Evolutionary conservation across 345 rosid species (phyloP), one percentile per base, ranked within the genome.

Genomic region (Mallotus nudiflorus): DNA sequence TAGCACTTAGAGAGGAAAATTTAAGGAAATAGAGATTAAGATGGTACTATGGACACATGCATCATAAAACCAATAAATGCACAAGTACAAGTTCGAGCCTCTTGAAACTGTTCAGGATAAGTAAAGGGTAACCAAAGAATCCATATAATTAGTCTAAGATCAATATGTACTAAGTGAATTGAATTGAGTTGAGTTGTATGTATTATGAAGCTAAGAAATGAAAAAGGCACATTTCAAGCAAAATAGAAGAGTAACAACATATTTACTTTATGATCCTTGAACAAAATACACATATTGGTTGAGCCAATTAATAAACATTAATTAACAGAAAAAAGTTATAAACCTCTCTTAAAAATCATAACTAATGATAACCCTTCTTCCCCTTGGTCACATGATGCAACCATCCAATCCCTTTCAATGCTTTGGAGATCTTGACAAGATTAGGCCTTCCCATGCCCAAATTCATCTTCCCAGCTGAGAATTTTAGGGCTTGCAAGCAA

Each of bases 381-480:
- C 46, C 46, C 46, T 73, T 93, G 57, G 76, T 62, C 16, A 81
- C 85, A 77, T 81, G 84, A 76, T 91, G 93, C 80, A 90, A 71
- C 83, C 91, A 72, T 71, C 97, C 93, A 73, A 91, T 29, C 22
- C 97, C 97, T 79, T 84, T 86, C 51, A 95, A 72, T 29, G 96
- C 92, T 68, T 90, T 89, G 1, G 96, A 77, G 67, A 90, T 78
- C 83, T 82, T 90, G 6, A 85, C 68, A 57, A 94, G 87, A 70
- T 84, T 91, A 58, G 97, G 96, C 80, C 81, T 92, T 16, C 96
- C 84, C 88, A 88, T 88, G 56, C 97, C 97, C 75, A 94, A 35
- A 81, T 85, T 87, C 98, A 89, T 90, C 85, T 91, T 95, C 68
- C 96, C 90, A 6, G 97, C 82, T 0, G 99, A 91, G 77, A 95